Evolutionary conservation across 331 rosid genomes (phyloP).

Genomic region (Spiraea crenata): DNA sequence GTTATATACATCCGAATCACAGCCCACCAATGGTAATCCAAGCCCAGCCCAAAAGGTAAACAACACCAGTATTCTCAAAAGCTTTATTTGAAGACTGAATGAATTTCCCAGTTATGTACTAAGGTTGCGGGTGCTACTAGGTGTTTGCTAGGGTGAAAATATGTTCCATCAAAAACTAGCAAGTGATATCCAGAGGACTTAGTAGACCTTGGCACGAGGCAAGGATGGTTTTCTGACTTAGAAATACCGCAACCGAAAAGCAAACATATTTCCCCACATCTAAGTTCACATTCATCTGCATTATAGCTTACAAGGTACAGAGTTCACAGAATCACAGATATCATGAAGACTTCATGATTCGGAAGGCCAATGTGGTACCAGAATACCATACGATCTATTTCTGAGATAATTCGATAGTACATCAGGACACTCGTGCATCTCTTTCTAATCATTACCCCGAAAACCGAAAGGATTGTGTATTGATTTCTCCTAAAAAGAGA

Average conservation of each 20-base stretch:
- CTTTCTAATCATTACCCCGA: background rate
- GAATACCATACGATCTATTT: background rate
- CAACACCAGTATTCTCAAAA: too few species aligned
- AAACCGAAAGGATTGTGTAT: background rate
- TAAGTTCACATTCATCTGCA: background rate
- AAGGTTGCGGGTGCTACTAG: too few species aligned
- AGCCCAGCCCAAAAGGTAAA: too few species aligned
- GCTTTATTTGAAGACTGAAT: too few species aligned
- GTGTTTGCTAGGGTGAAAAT: too few species aligned
- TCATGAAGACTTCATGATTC: background rate
- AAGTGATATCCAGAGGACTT: too few species aligned
- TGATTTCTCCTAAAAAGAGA: background rate
- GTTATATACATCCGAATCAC: too few species aligned
- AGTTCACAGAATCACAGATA: background rate
- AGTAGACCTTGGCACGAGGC: background rate
- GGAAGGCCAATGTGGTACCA: background rate
- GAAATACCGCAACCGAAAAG: background rate
- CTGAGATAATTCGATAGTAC: too few species aligned
- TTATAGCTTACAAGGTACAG: background rate
- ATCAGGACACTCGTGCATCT: background rate
- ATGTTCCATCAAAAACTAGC: too few species aligned
- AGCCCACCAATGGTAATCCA: too few species aligned
- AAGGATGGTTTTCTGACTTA: background rate
- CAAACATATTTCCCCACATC: background rate
- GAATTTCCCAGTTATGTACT: too few species aligned